Percentiles rank a stretch among this genome's conserved stretches.
phyloP scores from a whole-genome alignment of 345 rosid genomes.

The Gynandropsis gynandra region DNA sequence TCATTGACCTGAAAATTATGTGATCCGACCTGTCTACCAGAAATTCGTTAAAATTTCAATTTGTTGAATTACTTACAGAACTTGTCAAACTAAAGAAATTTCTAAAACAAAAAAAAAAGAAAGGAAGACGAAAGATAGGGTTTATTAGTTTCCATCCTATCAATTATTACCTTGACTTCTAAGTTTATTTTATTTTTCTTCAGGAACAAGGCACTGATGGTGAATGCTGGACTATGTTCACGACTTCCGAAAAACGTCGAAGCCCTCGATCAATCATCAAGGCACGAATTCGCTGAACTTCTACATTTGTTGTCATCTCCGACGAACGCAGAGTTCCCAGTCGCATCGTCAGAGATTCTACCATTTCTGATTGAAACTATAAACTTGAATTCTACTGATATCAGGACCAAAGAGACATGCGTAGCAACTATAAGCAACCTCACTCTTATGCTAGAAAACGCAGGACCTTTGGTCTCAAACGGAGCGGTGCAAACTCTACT shows the following conservation, averaged over 20 bases:
- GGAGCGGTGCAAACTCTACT: slow-evolving; percentile 46
- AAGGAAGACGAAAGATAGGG: no score
- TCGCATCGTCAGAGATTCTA: slow-evolving; percentile 41
- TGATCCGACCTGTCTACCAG: no score
- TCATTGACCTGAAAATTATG: no score
- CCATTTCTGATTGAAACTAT: slow-evolving; percentile 45
- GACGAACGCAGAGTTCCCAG: slow-evolving; percentile 40
- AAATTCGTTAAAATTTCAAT: no score
- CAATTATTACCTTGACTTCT: background rate
- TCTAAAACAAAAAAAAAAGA: no score
- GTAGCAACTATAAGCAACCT: slow-evolving; percentile 51
- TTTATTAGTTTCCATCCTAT: no score
- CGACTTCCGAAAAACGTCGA: slow-evolving; percentile 48
- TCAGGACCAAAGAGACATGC: slow-evolving; percentile 51
- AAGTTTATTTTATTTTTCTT: slow-evolving; percentile 18
- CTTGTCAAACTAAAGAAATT: no score
- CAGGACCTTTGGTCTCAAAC: slow-evolving; percentile 45
- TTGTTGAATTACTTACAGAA: no score
- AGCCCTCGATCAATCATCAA: slow-evolving; percentile 42
- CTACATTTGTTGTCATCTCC: slow-evolving; percentile 53
- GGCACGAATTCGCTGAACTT: slow-evolving; percentile 48
- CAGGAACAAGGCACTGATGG: slow-evolving; percentile 83
- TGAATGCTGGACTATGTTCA: slow-evolving; percentile 68
- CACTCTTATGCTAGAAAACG: slow-evolving; percentile 52
- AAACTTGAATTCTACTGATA: slow-evolving; percentile 36